A percentile compares a stretch with the other conserved stretches of the same genome.
phyloP scores from a whole-genome alignment of 1,284 basidiomycete genomes.

The Tilletiopsis washingtonensis region DNA sequence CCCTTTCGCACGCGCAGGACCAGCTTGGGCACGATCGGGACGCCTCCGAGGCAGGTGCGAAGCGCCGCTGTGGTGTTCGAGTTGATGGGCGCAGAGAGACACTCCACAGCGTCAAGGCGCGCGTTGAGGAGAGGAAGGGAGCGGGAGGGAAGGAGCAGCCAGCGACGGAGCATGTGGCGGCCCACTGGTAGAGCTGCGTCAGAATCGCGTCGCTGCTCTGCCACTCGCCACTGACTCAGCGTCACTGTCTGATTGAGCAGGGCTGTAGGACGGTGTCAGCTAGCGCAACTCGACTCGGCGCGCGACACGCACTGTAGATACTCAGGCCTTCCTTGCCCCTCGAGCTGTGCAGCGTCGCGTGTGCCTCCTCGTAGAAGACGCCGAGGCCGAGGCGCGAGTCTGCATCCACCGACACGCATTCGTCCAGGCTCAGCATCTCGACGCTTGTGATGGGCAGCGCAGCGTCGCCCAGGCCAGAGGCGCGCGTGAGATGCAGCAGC shows the following conservation, averaged over 20 bases:
- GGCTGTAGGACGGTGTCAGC: not conserved
- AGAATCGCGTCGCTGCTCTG: not conserved
- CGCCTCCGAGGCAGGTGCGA: not conserved
- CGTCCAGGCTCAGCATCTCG: conserved; percentile 3
- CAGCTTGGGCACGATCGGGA: conserved; percentile 2
- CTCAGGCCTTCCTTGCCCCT: conserved; percentile 8
- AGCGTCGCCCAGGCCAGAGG: too few relatives aligned
- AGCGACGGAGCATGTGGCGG: conserved; percentile 2
- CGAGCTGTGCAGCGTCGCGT: conserved; percentile 3
- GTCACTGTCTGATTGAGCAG: conserved; percentile 2
- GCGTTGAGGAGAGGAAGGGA: not conserved
- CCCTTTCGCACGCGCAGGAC: not conserved
- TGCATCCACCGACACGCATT: conserved; percentile 2
- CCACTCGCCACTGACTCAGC: not conserved
- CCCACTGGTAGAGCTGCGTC: not conserved
- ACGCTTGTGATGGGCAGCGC: not conserved
- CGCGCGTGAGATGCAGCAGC: too few relatives aligned
- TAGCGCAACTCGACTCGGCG: not conserved
- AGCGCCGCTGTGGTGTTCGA: not conserved
- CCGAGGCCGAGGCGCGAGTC: conserved; percentile 6
- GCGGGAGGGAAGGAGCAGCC: conserved; percentile 7
- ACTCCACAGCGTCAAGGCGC: conserved; percentile 7
- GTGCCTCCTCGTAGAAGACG: conserved; percentile 9
- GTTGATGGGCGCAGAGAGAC: not conserved
- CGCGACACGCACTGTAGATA: not conserved